Base-by-base conservation (phyloP, 2,329 filamentous ascomycete genomes). In the Fusarium nanum region DNA sequence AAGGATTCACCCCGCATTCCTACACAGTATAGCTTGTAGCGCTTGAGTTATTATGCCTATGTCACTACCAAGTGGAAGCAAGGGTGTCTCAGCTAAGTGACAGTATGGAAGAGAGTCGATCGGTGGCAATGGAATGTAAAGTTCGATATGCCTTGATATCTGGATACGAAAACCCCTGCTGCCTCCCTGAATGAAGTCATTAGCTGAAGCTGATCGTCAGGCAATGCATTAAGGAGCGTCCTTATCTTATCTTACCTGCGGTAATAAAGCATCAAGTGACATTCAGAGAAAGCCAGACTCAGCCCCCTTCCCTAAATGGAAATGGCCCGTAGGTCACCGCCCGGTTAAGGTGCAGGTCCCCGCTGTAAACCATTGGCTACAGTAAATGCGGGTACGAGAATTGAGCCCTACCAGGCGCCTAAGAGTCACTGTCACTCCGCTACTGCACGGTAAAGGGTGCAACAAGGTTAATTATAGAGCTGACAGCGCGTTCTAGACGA, bases 391-490 rank as follows among this genome's bases (percentile, higher is more conserved):
- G 30, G 13, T 56, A 14, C 42, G 57, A 57, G 23, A 40, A 23
- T 27, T 47, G 22, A 25, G 57, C 48, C 48, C 13, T 54, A 10
- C 22, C 16, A 30, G 42, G 42, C 48, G 47, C 18, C 18, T 37
- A 37, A 37, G 34, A 37, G 34, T 37, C 34, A n/a, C 34, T 37
- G 18, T 11, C 3, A 37, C 18, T 12, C 18, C 34, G 57, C 30
- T 46, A 46, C 11, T 30, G 52, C 42, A 30, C 27, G n/a, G 14
- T 41, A 30, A 40, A n/a, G 28, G 27, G n/a, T 28, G 59, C 28
- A 27, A 22, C 25, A 63, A 40, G 12, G 41, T 62, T 64, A 56
- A 63, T 63, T 50, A 50, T 64, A 63, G 58, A 44, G n/a, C 34
- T 42, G 2, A 6, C 34, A 37, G 6, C 34, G 10, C 34, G 34